Conservation (phyloP, 1,139 yeast species). For the Candida pseudoviswanathii region DNA sequence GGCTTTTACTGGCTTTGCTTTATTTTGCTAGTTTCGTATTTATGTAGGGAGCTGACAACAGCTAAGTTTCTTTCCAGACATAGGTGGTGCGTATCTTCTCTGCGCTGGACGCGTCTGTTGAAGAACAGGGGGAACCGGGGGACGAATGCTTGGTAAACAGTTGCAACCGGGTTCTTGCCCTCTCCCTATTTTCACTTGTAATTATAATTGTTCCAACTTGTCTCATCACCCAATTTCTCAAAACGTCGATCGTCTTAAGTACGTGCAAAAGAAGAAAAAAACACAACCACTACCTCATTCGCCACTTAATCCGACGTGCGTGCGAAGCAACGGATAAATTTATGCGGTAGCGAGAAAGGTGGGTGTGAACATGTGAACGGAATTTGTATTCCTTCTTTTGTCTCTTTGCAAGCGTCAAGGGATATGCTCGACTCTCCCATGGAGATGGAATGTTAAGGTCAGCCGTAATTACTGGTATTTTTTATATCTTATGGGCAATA, state of each 20-base stretch:
- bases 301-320: too few species aligned
- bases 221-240: not conserved
- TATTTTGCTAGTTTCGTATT: not conserved
- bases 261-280: not conserved
- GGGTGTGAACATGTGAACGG: not conserved
- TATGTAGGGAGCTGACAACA: too few species aligned
- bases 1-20: not conserved
- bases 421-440: not conserved
- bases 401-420: not conserved
- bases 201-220: conserved; percentile 3
- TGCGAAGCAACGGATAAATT: not conserved
- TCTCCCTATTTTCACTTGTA: not conserved
- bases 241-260: not conserved
- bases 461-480: not conserved
- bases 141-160: not conserved
- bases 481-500: not conserved
- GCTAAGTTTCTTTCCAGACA: too few species aligned
- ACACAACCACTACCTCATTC: too few species aligned
- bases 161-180: not conserved
- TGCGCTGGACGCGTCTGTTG: too few species aligned
- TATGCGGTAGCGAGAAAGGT: not conserved
- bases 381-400: not conserved
- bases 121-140: too few species aligned
- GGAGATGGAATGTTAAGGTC: not conserved
- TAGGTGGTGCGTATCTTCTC: too few species aligned